phyloP scores from a whole-genome alignment of 108 stramenopile species.

The Skeletonema grethae region DNA sequence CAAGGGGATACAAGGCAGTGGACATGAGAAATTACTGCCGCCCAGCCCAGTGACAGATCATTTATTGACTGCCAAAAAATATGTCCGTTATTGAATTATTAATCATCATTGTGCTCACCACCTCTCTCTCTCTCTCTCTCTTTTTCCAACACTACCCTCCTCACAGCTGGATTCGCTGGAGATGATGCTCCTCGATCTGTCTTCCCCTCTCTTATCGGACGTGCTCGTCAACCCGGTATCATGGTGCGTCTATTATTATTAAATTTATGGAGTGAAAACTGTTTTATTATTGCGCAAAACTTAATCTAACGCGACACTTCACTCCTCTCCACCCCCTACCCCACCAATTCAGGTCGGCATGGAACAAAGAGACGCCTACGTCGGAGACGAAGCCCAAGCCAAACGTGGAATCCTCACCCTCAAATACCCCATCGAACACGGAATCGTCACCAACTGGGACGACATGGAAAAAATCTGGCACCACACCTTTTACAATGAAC shows the following conservation, averaged over 20 bases:
- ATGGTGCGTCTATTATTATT: conserved; percentile 70
- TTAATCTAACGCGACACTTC: background rate
- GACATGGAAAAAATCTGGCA: conserved; percentile 99
- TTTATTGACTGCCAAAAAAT: background rate
- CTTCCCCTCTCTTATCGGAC: conserved; percentile 96
- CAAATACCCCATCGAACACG: conserved; percentile 99
- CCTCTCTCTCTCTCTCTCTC: conserved; percentile 8
- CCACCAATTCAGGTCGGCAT: conserved; percentile 81
- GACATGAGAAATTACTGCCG: background rate
- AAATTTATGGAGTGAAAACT: conserved; percentile 20
- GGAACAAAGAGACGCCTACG: conserved; percentile 99
- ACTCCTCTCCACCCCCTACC: background rate
- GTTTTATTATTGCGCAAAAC: background rate
- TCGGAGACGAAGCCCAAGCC: conserved; percentile 98
- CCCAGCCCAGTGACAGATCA: background rate
- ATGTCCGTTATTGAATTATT: background rate
- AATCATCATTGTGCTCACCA: background rate
- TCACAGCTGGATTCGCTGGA: conserved; percentile 91
- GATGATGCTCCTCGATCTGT: conserved; percentile 96
- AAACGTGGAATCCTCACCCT: conserved; percentile 98
- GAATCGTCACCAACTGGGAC: conserved; percentile 98
- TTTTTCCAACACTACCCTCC: background rate
- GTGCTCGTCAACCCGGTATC: conserved; percentile 97
- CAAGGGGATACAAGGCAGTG: background rate
- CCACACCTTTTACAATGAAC: conserved; percentile 98